Percentiles rank a stretch among this genome's conserved stretches.
Evolutionary conservation across 768 basidiomycete genomes (phyloP).

Genomic region (Lactarius tabidus): DNA sequence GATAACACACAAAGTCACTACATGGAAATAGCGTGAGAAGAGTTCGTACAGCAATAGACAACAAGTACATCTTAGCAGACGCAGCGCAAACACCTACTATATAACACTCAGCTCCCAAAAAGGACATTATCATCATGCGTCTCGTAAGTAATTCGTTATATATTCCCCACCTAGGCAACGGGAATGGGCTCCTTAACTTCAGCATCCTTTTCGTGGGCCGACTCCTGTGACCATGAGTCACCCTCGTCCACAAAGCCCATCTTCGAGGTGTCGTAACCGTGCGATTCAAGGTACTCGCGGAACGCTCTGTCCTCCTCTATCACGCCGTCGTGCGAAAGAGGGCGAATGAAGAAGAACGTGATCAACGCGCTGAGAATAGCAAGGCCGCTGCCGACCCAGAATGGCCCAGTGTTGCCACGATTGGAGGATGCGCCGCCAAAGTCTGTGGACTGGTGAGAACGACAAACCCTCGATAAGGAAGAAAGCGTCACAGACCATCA

Average conservation of each 20-base stretch:
- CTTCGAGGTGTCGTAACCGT: conserved; percentile 73
- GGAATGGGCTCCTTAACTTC: neutral
- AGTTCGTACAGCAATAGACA: conserved; percentile 1
- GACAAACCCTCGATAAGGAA: conserved; percentile 4
- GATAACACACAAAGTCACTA: no score
- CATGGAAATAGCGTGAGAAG: neutral
- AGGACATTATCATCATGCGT: neutral
- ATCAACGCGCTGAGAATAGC: conserved; percentile 74
- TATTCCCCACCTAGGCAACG: neutral
- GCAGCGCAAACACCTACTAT: neutral
- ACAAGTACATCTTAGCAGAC: neutral
- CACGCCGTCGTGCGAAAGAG: conserved; percentile 77
- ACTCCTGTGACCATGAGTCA: conserved; percentile 23
- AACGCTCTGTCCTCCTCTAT: conserved; percentile 70
- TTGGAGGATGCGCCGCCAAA: conserved; percentile 53
- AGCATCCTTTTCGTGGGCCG: conserved; percentile 25
- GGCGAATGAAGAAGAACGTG: conserved; percentile 68
- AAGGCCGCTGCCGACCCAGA: conserved; percentile 83
- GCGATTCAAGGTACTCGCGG: conserved; percentile 71
- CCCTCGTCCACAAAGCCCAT: conserved; percentile 54
- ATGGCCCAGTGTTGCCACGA: conserved; percentile 76
- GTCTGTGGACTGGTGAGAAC: conserved; percentile 35
- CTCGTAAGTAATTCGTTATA: neutral
- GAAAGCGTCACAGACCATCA: conserved; percentile 37
- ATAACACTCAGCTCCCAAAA: neutral